Base-by-base conservation (phyloP, 2,329 filamentous ascomycete species). In the Beauveria bassiana region DNA sequence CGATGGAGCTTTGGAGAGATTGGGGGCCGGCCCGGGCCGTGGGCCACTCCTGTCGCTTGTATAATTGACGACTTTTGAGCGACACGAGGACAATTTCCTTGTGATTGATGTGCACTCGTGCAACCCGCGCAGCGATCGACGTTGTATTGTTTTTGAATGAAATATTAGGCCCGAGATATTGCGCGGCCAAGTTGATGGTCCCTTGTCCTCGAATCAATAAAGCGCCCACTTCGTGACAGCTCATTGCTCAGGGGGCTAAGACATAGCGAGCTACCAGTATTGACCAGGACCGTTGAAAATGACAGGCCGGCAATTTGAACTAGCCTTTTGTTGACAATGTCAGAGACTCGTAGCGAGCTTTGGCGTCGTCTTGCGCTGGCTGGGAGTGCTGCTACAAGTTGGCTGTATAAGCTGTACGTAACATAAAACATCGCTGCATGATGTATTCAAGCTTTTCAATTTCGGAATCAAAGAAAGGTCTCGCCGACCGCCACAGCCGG, bases 271-370 rank as follows among this genome's bases (percentile, higher is more conserved):
- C 49, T 26, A n/a, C 52, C 43, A 24, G 20, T 31, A 20, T 18
- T 22, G 31, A 38, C 46, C 56, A 38, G 43, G 54, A 31, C 46
- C 46, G 46, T 59, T 59, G 47, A 46, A 52, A 45, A 59, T 60
- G 57, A 53, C 57, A 43, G 57, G 46, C 56, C 47, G 24, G 38
- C 10, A 59, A 52, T 45, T 31, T 18, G n/a, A 50, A 22, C 43
- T n/a, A 42, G 20, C 5, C 51, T 38, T 12, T 43, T 20, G 20
- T 26, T 12, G 16, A 18, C 46, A 40, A 34, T 22, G 31, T 42
- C 22, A 45, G 55, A 28, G 28, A 28, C 45, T 59, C 22, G 31
- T 51, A 50, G 56, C 20, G 34, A 40, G 20, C n/a, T 26, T 55
- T 7, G 16, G 26, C 26, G 20, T 26, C 53, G 5, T 9, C 18